phyloP scores from a whole-genome alignment of 805 yeast species.

The Cyberlindnera japonica region DNA sequence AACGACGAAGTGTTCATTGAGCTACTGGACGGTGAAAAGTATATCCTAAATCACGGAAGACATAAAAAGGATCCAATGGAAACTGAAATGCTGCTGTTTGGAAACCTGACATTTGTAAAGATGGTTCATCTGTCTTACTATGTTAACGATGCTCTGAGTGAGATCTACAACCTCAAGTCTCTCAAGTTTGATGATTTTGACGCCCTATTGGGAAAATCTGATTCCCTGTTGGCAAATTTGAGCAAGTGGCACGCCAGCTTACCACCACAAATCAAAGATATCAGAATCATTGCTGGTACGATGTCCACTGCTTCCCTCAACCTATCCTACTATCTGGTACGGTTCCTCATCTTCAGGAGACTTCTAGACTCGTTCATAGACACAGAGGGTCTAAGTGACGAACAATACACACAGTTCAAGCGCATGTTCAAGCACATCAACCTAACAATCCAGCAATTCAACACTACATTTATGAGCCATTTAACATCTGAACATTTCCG shows the following conservation, averaged over 20 bases:
- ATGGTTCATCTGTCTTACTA: slow-evolving; percentile 25
- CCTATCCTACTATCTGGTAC: slow-evolving; percentile 22
- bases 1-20: slow-evolving; percentile 21
- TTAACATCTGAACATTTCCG: slow-evolving; percentile 22
- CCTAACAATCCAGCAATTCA: slow-evolving; percentile 15
- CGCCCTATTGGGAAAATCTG: slow-evolving; percentile 15
- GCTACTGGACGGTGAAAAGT: slow-evolving; percentile 17
- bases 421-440: slow-evolving; percentile 17
- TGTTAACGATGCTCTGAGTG: slow-evolving; percentile 22
- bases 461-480: slow-evolving; percentile 19
- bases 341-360: slow-evolving; percentile 25
- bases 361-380: slow-evolving; percentile 24
- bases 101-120: slow-evolving; percentile 26
- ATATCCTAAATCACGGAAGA: slow-evolving; percentile 16
- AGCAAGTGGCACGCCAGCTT: slow-evolving; percentile 24
- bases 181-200: slow-evolving; percentile 25
- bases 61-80: slow-evolving; percentile 2
- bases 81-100: slow-evolving; percentile 13
- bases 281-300: slow-evolving; percentile 9
- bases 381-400: slow-evolving; percentile 9
- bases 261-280: slow-evolving; percentile 18
- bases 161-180: slow-evolving; percentile 25
- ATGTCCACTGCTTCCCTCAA: slow-evolving; percentile 24
- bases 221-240: slow-evolving; percentile 16
- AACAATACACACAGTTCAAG: slow-evolving; percentile 15